These are phyloP conservation scores for Pythium inflatum DNA, from an alignment of 352 stramenopile genomes.

Conservation along the genomic window DNA sequence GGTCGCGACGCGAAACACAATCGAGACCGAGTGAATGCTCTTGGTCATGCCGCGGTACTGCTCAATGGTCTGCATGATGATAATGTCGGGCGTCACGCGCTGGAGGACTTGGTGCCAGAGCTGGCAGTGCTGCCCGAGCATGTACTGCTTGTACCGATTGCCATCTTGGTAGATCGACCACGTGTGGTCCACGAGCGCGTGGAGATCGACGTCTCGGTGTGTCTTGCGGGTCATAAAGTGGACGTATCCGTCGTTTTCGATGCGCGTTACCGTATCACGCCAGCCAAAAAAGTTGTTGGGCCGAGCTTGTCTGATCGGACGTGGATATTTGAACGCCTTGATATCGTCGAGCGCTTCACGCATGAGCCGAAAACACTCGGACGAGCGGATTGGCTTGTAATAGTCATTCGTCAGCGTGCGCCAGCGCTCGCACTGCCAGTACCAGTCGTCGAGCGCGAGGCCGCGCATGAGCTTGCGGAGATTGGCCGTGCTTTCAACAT, in stretches of 20 bases:
- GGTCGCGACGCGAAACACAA: slow-evolving; percentile 18
- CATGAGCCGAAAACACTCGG: neutral
- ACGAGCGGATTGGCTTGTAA: slow-evolving; percentile 1
- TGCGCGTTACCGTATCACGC: neutral
- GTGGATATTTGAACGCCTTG: neutral
- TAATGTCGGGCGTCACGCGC: slow-evolving; percentile 6
- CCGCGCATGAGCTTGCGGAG: slow-evolving; percentile 8
- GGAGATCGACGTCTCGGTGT: neutral
- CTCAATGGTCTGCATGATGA: slow-evolving; percentile 16
- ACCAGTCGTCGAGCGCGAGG: slow-evolving; percentile 8
- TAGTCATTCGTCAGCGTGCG: neutral
- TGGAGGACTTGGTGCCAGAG: slow-evolving; percentile 27
- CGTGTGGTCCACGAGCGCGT: neutral
- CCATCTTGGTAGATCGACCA: slow-evolving; percentile 7
- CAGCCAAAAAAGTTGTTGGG: slow-evolving; percentile 2
- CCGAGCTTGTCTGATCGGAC: neutral
- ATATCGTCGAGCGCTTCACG: neutral
- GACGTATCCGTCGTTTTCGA: neutral
- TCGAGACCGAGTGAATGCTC: slow-evolving; percentile 15
- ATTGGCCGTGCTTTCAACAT: neutral
- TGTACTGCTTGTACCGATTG: neutral
- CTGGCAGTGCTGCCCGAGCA: neutral
- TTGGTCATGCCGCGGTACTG: slow-evolving; percentile 9
- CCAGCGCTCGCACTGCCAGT: slow-evolving; percentile 18
- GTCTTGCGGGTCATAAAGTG: slow-evolving; percentile 9